Conservation (phyloP, 805 yeast species). For the Nakazawaea molendinolei region DNA sequence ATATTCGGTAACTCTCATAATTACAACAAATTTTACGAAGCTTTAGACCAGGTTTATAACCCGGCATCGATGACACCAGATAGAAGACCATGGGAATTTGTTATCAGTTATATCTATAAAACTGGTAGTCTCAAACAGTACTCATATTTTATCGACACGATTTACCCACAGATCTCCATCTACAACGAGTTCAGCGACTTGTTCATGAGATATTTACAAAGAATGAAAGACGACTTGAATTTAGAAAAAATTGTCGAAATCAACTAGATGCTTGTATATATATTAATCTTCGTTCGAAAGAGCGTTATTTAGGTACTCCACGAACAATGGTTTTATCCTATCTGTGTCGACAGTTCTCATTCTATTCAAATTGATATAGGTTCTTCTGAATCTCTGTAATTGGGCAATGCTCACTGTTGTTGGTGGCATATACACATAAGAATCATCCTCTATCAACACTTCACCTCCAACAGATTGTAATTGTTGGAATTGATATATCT, state of each 20-base stretch:
- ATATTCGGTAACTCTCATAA: constrained; percentile 11
- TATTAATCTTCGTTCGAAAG: constrained; percentile 29
- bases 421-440: constrained; percentile 57
- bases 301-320: constrained; percentile 68
- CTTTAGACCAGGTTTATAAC: constrained; percentile 2
- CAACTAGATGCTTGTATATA: not conserved
- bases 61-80: not conserved
- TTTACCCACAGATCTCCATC: constrained; percentile 8
- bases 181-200: constrained; percentile 2
- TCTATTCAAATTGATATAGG: constrained; percentile 74
- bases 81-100: constrained; percentile 10
- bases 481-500: constrained; percentile 57
- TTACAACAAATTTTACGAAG: constrained; percentile 1
- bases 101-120: constrained; percentile 8
- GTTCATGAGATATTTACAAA: constrained; percentile 1
- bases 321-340: constrained; percentile 66
- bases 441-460: constrained; percentile 36
- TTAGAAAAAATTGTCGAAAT: not conserved
- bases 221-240: constrained; percentile 2
- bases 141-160: constrained; percentile 1
- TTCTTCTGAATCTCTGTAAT: constrained; percentile 76
- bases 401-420: constrained; percentile 62
- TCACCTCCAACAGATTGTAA: constrained; percentile 40
- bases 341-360: constrained; percentile 67
- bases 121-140: constrained; percentile 1